Percentiles rank a stretch among this genome's conserved stretches.
Evolutionary conservation across 805 yeast genomes (phyloP).

Genomic region (Debaryomyces prosopidis): DNA sequence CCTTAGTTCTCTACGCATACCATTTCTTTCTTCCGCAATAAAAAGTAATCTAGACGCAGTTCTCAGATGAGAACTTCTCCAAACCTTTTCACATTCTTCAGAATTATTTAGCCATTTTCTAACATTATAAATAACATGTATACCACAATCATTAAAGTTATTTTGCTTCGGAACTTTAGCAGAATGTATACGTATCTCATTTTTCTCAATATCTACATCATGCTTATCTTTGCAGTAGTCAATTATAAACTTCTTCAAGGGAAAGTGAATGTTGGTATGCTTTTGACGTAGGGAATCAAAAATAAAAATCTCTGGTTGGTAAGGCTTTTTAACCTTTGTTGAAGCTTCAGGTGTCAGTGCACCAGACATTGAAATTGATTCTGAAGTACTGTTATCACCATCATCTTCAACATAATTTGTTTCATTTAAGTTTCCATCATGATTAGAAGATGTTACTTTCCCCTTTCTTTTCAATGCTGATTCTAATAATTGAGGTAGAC

Average conservation of each 20-base stretch:
- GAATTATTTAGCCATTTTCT: conserved; percentile 56
- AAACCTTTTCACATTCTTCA: conserved; percentile 45
- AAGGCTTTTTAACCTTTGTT: conserved; percentile 1
- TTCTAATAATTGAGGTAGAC: conserved; percentile 40
- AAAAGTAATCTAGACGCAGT: conserved; percentile 18
- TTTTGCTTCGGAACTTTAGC: conserved; percentile 78
- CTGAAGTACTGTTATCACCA: conserved; percentile 1
- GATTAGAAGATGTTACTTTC: background rate
- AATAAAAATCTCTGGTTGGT: conserved; percentile 48
- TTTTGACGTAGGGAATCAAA: conserved; percentile 75
- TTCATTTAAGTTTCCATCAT: background rate
- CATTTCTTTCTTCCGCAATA: conserved; percentile 27
- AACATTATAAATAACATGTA: conserved; percentile 80
- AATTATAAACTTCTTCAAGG: conserved; percentile 59
- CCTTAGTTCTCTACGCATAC: conserved; percentile 27
- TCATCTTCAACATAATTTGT: conserved; percentile 1
- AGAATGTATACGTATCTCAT: conserved; percentile 47
- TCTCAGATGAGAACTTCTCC: conserved; percentile 34
- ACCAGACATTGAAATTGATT: conserved; percentile 2
- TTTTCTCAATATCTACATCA: conserved; percentile 43
- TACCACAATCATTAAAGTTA: conserved; percentile 92
- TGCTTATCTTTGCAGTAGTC: conserved; percentile 71
- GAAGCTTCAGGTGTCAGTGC: background rate
- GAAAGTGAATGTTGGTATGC: conserved; percentile 51
- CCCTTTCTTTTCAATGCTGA: conserved; percentile 7